Evolutionary conservation across 257 asterid species (phyloP), one percentile per base, ranked within the genome.

Genomic region (Galeopsis tetrahit): DNA sequence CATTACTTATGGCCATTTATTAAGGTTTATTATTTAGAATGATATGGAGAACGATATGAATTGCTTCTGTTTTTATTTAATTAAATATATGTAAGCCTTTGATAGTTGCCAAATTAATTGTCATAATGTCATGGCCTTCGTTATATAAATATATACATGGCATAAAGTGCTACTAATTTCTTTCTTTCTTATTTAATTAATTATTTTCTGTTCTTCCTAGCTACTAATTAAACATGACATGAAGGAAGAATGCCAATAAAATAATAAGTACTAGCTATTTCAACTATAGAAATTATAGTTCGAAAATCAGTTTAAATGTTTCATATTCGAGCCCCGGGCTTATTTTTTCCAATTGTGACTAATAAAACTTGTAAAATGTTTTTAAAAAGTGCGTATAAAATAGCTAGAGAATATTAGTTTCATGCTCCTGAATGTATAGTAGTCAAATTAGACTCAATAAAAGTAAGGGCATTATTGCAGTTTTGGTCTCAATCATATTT

Each of bases 1-100:
- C 39, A 42, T 58, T 49, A 73, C 39, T 61, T 52, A 43, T 49
- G 60, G 44, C 56, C 31, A 78, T 78, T 77, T 72, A 70, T 67
- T 36, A 31, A 71, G 70, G 52, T 33, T 28, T 10, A 2, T 21
- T 21, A 10, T 33, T 35, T 17, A 33, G 60, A 35, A 57, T 11
- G 44, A 28, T 60, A 33, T 5, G 58, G 5, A 44, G 34, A 3
- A 36, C 2, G 28, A 51, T 31, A 58, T 58, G 14, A 10, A 43
- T 32, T n/a, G 3, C 4, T 35, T 17, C 7, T 5, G 14, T 55
- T 33, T 32, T 9, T 39, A 40, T 40, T 8, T n/a, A 28, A 21
- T 21, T 21, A 21, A 21, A 0, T 21, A 21, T 39, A 10, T 13
- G 2, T 1, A n/a, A 39, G 40, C 4, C 31, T 43, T 32, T 40